Conservation (phyloP, 352 stramenopile species). For the Globisporangium heterothallicum region DNA sequence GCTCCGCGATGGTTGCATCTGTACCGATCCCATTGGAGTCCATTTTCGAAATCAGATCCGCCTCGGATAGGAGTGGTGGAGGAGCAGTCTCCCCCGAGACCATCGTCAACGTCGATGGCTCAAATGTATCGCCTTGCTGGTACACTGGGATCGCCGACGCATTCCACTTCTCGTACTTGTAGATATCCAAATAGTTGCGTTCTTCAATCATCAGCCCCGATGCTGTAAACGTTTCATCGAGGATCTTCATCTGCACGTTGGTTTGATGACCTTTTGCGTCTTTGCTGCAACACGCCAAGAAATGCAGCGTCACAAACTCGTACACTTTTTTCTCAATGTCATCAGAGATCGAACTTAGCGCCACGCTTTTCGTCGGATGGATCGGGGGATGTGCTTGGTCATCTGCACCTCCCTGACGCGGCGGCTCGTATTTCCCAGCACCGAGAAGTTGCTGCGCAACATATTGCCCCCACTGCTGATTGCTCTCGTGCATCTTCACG, state of each 20-base stretch:
- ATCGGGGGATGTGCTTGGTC: slow-evolving; percentile 99
- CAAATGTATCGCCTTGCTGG: slow-evolving; percentile 65
- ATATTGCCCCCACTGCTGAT: slow-evolving; percentile 78
- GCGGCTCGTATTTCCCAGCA: slow-evolving; percentile 67
- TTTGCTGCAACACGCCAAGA: slow-evolving; percentile 97
- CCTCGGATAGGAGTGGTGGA: slow-evolving; percentile 87
- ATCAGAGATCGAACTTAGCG: slow-evolving; percentile 62
- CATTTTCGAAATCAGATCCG: slow-evolving; percentile 93
- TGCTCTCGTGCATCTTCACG: slow-evolving; percentile 62
- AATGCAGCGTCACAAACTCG: slow-evolving; percentile 96
- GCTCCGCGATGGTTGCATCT: slow-evolving; percentile 94
- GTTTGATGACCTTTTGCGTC: slow-evolving; percentile 91
- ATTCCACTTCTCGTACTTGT: slow-evolving; percentile 93
- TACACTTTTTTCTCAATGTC: slow-evolving; percentile 94
- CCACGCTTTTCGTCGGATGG: slow-evolving; percentile 95
- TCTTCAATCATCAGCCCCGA: slow-evolving; percentile 89
- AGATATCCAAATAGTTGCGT: slow-evolving; percentile 94
- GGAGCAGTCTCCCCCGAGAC: slow-evolving; percentile 72
- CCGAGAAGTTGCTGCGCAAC: slow-evolving; percentile 54
- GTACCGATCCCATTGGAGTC: slow-evolving; percentile 94
- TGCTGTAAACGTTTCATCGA: slow-evolving; percentile 81
- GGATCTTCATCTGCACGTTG: slow-evolving; percentile 86
- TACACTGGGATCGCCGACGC: slow-evolving; percentile 85
- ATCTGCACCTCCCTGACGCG: slow-evolving; percentile 90
- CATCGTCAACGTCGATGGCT: slow-evolving; percentile 65